These are phyloP conservation scores for Linnemannia zychae DNA, from an alignment of 192 early-diverging fungal genomes.

Conservation along the genomic window DNA sequence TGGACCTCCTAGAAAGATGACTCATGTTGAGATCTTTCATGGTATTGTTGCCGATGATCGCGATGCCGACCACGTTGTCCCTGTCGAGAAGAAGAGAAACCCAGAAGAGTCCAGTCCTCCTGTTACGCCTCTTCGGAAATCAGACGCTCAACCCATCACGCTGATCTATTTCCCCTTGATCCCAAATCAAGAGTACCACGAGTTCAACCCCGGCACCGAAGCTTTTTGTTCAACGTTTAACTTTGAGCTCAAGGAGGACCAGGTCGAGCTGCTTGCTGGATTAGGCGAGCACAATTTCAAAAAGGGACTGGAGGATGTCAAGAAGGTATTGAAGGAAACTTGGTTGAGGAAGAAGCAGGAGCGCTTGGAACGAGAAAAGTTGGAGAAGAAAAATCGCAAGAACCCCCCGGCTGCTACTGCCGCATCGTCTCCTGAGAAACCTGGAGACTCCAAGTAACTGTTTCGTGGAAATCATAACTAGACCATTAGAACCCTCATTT, in stretches of 20 bases:
- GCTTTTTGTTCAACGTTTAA: conserved; percentile 79
- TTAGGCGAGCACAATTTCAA: conserved; percentile 65
- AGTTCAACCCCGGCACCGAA: conserved; percentile 75
- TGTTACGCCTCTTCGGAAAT: not conserved
- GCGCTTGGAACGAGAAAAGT: conserved; percentile 35
- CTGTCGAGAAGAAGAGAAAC: conserved; percentile 30
- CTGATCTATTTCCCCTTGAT: conserved; percentile 79
- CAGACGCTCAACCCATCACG: conserved; percentile 51
- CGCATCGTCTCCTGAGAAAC: not conserved
- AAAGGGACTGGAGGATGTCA: conserved; percentile 49
- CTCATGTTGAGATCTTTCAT: conserved; percentile 57
- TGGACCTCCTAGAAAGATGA: conserved; percentile 63
- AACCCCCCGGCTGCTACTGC: not conserved
- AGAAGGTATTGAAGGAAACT: conserved; percentile 46
- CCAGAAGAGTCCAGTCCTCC: not conserved
- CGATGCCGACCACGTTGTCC: conserved; percentile 54
- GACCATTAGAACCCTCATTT: not conserved
- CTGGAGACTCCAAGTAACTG: not conserved
- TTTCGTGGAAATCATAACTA: not conserved
- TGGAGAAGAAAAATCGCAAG: conserved; percentile 30
- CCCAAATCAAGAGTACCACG: conserved; percentile 66
- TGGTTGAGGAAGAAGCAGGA: conserved; percentile 52
- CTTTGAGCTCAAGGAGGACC: conserved; percentile 74
- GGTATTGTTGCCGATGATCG: conserved; percentile 56
- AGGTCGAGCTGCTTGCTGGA: conserved; percentile 71